A percentile compares a stretch with the other conserved stretches of the same genome.
phyloP scores from a whole-genome alignment of 2,329 filamentous ascomycete genomes.

The Nannizziopsis barbatae region DNA sequence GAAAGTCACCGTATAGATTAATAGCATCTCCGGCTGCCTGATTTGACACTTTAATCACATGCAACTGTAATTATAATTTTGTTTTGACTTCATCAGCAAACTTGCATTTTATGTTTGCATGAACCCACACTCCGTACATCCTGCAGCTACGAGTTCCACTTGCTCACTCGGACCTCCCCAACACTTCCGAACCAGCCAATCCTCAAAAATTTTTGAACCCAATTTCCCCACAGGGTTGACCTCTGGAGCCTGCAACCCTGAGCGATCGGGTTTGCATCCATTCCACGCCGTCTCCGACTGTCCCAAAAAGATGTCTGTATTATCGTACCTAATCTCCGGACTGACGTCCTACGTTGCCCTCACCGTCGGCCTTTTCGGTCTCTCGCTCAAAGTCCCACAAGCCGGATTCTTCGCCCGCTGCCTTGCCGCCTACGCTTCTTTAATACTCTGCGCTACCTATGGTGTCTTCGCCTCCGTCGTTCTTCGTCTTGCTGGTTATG shows the following conservation, averaged over 20 bases:
- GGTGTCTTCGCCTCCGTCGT: constrained; percentile 63
- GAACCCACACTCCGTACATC: no score
- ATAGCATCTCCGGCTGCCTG: no score
- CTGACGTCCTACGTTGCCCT: constrained; percentile 56
- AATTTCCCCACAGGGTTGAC: background rate
- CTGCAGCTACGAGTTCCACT: no score
- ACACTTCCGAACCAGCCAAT: background rate
- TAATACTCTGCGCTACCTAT: constrained; percentile 49
- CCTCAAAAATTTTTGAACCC: constrained; percentile 1
- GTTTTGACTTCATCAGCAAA: no score
- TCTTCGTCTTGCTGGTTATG: constrained; percentile 60
- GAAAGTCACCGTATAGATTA: no score
- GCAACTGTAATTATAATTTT: no score
- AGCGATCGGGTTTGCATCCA: background rate
- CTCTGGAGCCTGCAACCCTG: background rate
- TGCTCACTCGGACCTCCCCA: no score
- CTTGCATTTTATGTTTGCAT: no score
- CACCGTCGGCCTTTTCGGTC: constrained; percentile 38
- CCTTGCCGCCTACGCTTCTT: constrained; percentile 36
- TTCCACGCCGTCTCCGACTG: background rate
- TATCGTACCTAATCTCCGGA: constrained; percentile 48
- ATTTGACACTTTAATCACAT: no score
- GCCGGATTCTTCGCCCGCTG: constrained; percentile 38
- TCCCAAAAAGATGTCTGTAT: constrained; percentile 46
- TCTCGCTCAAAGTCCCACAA: constrained; percentile 33